These are phyloP conservation scores for Colletotrichum caudatum DNA, from an alignment of 2,329 filamentous ascomycete genomes.

Conservation along the genomic window DNA sequence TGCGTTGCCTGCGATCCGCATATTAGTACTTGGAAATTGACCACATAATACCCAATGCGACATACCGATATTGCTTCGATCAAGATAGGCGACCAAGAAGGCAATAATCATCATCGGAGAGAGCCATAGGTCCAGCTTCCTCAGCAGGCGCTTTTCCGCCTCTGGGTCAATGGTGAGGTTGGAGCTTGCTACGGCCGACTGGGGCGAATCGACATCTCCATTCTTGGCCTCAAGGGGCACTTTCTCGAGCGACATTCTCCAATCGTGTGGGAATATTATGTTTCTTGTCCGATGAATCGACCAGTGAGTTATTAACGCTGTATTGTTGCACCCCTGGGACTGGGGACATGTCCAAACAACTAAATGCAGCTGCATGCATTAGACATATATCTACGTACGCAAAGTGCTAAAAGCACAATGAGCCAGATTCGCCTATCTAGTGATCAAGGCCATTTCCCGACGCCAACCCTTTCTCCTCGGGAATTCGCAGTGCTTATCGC, in stretches of 20 bases:
- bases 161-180: constrained; percentile 22
- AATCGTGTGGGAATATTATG: background rate
- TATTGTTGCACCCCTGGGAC: background rate
- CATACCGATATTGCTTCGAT: constrained; percentile 46
- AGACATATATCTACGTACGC: constrained; percentile 21
- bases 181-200: constrained; percentile 10
- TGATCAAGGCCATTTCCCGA: constrained; percentile 24
- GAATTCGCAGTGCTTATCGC: constrained; percentile 25
- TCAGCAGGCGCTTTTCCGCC: constrained; percentile 43
- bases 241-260: constrained; percentile 28
- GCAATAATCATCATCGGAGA: constrained; percentile 43
- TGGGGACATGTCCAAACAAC: background rate
- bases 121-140: constrained; percentile 45
- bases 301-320: background rate
- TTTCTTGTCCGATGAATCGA: too few relatives aligned
- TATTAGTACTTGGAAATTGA: background rate
- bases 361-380: background rate
- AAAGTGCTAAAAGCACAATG: constrained; percentile 5
- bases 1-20: constrained; percentile 46
- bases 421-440: constrained; percentile 37
- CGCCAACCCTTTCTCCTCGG: constrained; percentile 21
- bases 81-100: constrained; percentile 50
- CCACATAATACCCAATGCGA: fast-evolving
- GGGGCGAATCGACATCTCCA: constrained; percentile 22
- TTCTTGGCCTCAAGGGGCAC: constrained; percentile 28